A percentile compares a stretch with the other conserved stretches of the same genome.
phyloP scores from a whole-genome alignment of 208 protist genomes.

The Porcisia hertigi region DNA sequence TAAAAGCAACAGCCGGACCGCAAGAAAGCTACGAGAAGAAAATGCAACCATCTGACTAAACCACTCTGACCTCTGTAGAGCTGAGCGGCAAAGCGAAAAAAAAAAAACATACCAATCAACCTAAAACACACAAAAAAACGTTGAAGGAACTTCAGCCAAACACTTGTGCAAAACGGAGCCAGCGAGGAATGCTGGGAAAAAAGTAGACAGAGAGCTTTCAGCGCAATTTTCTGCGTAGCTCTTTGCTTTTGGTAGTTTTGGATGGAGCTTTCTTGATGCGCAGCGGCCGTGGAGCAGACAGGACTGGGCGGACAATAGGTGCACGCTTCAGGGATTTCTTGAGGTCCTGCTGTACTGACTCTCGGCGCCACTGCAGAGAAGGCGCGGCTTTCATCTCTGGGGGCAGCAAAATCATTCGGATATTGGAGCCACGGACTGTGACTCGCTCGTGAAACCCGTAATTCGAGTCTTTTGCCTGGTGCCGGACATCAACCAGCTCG shows the following conservation, averaged over 20 bases:
- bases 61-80: not conserved
- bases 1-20: not conserved
- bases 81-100: not conserved
- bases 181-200: not conserved
- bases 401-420: conserved; percentile 65
- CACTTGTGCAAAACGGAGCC: no score
- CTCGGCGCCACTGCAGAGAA: conserved; percentile 51
- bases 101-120: not conserved
- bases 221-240: conserved; percentile 27
- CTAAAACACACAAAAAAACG: no score
- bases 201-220: not conserved
- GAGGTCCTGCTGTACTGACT: conserved; percentile 48
- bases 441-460: conserved; percentile 57
- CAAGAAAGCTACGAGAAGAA: not conserved
- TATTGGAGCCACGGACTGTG: conserved; percentile 39
- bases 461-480: conserved; percentile 57
- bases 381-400: conserved; percentile 58
- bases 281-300: not conserved
- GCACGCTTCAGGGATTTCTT: conserved; percentile 35
- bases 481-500: conserved; percentile 56
- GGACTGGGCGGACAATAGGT: conserved; percentile 1
- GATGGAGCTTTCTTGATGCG: conserved; percentile 18
- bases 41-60: not conserved
- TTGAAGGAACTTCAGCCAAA: no score
- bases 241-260: conserved; percentile 26